Evolutionary conservation across 805 yeast species (phyloP), one percentile per base, ranked within the genome.

Genomic region (Candida rishiriensis): DNA sequence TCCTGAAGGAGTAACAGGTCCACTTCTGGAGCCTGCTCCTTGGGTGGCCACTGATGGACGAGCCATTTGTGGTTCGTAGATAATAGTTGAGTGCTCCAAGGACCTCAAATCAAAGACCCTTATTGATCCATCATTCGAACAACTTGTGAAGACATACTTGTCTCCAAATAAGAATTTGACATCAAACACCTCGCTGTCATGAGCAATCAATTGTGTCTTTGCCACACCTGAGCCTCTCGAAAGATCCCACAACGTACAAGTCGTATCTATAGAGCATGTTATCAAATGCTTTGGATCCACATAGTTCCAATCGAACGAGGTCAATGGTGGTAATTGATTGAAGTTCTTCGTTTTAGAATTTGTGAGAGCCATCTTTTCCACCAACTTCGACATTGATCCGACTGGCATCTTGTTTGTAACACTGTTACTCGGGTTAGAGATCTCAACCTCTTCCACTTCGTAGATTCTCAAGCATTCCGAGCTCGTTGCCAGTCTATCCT

Each of bases 171-270:
- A 68, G 61, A 89, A 93, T 50, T 85, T 78, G 29, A 90, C 98
- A 61, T 93, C 99, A 61, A 79, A 88, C 3, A 93, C 99, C 63
- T 89, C 97, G 51, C 84, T 80, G 61, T 93, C 99, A 64, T 93
- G 99, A 0, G 99, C 98, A 51, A 93, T 93, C 39, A 93, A 71
- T 66, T 93, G 97, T 1, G 98, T 91, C 59, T 85, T 86, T 13
- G 95, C 96, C 3, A 73, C 69, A 3, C 77, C 81, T 37, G 71
- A 66, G 17, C 82, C 76, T 35, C 79, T 75, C 18, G 71, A 65
- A 29, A 89, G 63, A 65, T 93, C 98, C 98, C 99, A 93, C 3
- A 89, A 81, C 0, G 98, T 90, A 66, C 99, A 93, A 0, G 99
- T 93, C 1, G 99, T 93, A 65, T 93, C 99, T 10, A 91, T 87